Base-by-base conservation (phyloP, 345 rosid species). In the Eucalyptus microcorys region DNA sequence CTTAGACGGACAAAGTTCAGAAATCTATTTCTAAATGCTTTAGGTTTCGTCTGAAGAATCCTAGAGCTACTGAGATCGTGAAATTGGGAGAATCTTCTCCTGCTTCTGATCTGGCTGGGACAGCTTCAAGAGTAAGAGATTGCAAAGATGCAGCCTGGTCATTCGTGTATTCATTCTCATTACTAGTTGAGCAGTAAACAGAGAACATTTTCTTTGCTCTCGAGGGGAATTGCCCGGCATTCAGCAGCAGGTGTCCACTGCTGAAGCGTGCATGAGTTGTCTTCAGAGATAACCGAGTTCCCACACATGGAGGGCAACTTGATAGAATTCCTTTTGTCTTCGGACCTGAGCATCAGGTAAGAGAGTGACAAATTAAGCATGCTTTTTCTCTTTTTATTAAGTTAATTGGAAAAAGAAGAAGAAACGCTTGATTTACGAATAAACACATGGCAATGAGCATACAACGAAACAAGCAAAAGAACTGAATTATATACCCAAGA, bases 21-120 rank as follows among this genome's bases (percentile, higher is more conserved):
- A 91, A 96, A 97, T 92, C 98, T 95, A 88, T 96, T 96, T 83
- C 88, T 92, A 93, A 92, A 97, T 91, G 91, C 92, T 91, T 92
- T 96, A 42, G 95, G 95, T 91, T 87, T 89, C 9, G 86, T 87
- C 55, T 55, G 89, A 71, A 86, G 85, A 61, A 87, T 34, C 76
- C 88, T 93, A 91, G 86, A 83, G 61, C 88, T 87, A 84, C 55
- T 89, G 80, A 81, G 89, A 86, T 90, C 91, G 49, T 76, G 87
- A 86, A 87, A 89, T n/a, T 40, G 40, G 47, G 71, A 81, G 76
- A n/a, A 48, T 91, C 91, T 21, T 61, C 88, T 80, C 85, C 95
- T 42, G 87, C 91, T 86, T 87, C 90, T 43, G 94, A 86, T 84
- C 90, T 89, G 49, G 88, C 89, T 87, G 94, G 93, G 80, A 89